Percentiles rank a stretch among this genome's conserved stretches.
Conservation (phyloP, 768 basidiomycete species). For the Guyanaporus albipodus region DNA sequence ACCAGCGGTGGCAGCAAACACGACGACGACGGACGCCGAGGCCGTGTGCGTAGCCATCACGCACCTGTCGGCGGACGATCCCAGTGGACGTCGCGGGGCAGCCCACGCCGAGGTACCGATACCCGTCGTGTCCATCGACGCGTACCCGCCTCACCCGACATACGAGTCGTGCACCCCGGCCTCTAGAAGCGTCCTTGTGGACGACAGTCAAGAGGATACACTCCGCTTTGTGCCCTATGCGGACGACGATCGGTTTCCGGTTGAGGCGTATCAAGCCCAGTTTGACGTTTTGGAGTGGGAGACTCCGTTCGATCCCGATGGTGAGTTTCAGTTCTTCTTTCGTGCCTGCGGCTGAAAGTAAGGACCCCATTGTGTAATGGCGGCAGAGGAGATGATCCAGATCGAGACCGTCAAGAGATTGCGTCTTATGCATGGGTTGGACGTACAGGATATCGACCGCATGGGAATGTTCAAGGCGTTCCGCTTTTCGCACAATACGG, state of each 20-base stretch:
- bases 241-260: conserved; percentile 41
- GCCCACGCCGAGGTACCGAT: conserved; percentile 8
- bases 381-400: conserved; percentile 46
- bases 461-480: conserved; percentile 26
- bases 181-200: conserved; percentile 29
- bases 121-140: conserved; percentile 15
- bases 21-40: neutral
- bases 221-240: conserved; percentile 43
- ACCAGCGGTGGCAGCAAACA: no score
- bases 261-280: conserved; percentile 22
- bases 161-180: conserved; percentile 49
- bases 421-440: conserved; percentile 25
- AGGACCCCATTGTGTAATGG: neutral
- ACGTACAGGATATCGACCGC: conserved; percentile 35
- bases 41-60: conserved; percentile 14
- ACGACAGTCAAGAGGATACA: neutral
- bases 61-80: neutral
- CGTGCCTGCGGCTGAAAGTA: neutral
- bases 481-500: conserved; percentile 24
- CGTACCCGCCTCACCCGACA: conserved; percentile 21
- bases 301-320: conserved; percentile 43
- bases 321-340: conserved; percentile 35
- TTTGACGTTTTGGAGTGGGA: conserved; percentile 37
- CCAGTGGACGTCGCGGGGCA: neutral
- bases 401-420: conserved; percentile 44